Evolutionary conservation across 257 asterid species (phyloP), one percentile per base, ranked within the genome.

Genomic region (Perilla frutescens): DNA sequence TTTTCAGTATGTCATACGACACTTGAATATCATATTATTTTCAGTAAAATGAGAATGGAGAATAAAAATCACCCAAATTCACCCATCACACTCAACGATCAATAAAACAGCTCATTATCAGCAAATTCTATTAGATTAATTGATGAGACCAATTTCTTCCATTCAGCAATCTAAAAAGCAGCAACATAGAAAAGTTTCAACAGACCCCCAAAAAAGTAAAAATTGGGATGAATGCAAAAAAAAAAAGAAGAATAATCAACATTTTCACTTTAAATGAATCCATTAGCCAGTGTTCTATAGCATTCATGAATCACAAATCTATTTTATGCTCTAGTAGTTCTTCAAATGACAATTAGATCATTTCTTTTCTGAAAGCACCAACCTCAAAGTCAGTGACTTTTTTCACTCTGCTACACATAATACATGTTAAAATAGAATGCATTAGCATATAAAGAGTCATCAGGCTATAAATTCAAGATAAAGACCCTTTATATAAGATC

Each of bases 111-210:
- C 31, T 76, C n/a, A n/a, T n/a, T n/a, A n/a, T n/a, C n/a, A n/a
- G n/a, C n/a, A n/a, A n/a, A n/a, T n/a, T n/a, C n/a, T n/a, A n/a
- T n/a, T n/a, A n/a, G n/a, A n/a, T 81, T 90, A 65, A 95, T 92
- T 14, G 96, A 81, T 47, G 96, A 86, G 29, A 90, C 92, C 79
- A 91, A 37, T 69, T 89, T 92, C 82, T 84, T 95, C 73, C 98
- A 84, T 83, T 91, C 93, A 40, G 93, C 85, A 76, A 92, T 95
- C 99, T 95, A 88, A 74, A 68, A 79, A 49, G 31, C 59, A 66
- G 36, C 34, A 59, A 36, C 41, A 58, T 43, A 53, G 55, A 44
- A 32, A 41, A 76, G 43, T 50, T 54, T 45, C 20, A 66, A 31
- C 26, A 55, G 71, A 54, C 47, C 49, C 32, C 50, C 44, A 26